A percentile compares a stretch with the other conserved stretches of the same genome.
These are phyloP conservation scores for Spiraea crenata DNA, from an alignment of 331 rosid species.

Conservation along the genomic window DNA sequence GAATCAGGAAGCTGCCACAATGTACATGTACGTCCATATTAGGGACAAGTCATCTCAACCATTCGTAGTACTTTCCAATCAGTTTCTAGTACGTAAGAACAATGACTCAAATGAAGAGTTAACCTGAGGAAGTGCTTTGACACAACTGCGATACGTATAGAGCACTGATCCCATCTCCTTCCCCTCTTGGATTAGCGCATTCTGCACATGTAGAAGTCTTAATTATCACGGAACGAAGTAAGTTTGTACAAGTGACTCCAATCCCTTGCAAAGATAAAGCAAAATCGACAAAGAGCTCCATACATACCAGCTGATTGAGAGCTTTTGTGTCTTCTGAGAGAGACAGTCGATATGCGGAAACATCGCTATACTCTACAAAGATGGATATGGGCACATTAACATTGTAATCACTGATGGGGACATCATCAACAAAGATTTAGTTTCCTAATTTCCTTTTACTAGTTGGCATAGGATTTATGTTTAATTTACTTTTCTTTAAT, in stretches of 20 bases:
- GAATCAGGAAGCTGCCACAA: conserved; percentile 87
- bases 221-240: neutral
- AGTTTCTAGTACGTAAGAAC: neutral
- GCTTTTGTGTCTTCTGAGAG: conserved; percentile 98
- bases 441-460: too few species aligned
- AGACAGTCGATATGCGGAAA: conserved; percentile 87
- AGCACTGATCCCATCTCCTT: conserved; percentile 95
- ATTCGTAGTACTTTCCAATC: neutral
- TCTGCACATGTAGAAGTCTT: conserved; percentile 47
- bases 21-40: neutral
- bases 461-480: too few species aligned
- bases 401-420: too few species aligned
- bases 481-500: too few species aligned
- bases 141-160: conserved; percentile 97
- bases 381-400: too few species aligned
- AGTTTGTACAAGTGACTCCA: neutral
- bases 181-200: conserved; percentile 78
- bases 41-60: conserved; percentile 82
- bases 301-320: conserved; percentile 87
- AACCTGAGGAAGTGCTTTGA: conserved; percentile 99
- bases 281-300: conserved; percentile 21
- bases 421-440: too few species aligned
- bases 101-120: conserved; percentile 18
- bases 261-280: neutral
- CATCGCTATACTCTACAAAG: conserved; percentile 82